Evolutionary conservation across 805 yeast species (phyloP), one percentile per base, ranked within the genome.

Genomic region (Candida taoyuanica): DNA sequence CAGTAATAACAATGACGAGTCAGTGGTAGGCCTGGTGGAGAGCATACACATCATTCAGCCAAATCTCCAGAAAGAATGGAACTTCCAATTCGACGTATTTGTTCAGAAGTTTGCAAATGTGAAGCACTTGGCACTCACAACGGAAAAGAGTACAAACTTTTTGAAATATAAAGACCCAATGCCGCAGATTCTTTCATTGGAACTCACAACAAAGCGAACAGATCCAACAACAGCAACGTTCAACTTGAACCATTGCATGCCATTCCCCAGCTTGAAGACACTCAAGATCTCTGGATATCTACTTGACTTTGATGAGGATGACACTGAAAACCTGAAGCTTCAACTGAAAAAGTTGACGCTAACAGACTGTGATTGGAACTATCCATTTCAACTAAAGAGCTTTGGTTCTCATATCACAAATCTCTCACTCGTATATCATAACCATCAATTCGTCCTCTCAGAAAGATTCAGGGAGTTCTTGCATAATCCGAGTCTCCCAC

Each of bases 311-410:
- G 75, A 73, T 53, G 58, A 42, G 17, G 53, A 54, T 3, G 60
- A 59, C 18, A 11, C 42, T 2, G 49, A 47, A 7, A 50, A 43
- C 2, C 36, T 49, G 9, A 44, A 52, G 2, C 48, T 53, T 5
- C 27, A 44, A 1, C 20, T 47, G 9, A 46, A 48, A 5, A 47
- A 45, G 2, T 46, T 73, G 18, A 44, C 51, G 4, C 46, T 76
- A 5, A 45, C 52, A 12, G 63, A 74, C 44, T 76, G 81, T 53
- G 66, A 70, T 2, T 76, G 81, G 81, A 72, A 71, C 42, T 76
- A 73, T 44, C 81, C 81, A 1, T 75, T 75, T 48, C 60, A 65
- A 15, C 50, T 74, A 31, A 54, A 52, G 18, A 48, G 48, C 23
- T 59, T 60, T 37, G 60, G 60, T 5, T 46, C 46, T 17, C 37